phyloP scores from a whole-genome alignment of 2,329 filamentous ascomycete species.

The Leptographium lundbergii region DNA sequence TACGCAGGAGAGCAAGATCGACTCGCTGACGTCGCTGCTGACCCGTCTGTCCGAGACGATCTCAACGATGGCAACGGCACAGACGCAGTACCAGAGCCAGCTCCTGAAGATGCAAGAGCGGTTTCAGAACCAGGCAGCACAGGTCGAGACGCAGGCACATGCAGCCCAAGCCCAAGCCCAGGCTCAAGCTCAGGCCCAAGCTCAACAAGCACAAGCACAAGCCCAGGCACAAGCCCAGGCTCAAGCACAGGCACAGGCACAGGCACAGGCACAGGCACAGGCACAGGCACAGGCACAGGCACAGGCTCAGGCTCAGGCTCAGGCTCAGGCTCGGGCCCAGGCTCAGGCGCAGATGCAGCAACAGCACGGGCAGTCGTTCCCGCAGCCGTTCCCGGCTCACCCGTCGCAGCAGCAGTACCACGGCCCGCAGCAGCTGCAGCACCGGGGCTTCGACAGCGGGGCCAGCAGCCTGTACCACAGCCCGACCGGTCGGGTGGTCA shows the following conservation, averaged over 20 bases:
- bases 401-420: slow-evolving; percentile 8
- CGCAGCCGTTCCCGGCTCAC: slow-evolving; percentile 13
- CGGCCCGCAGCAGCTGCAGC: slow-evolving; percentile 1
- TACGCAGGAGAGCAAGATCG: slow-evolving; percentile 51
- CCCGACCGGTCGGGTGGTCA: slow-evolving; percentile 2
- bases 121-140: not conserved
- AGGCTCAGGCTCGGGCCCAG: slow-evolving; percentile 7
- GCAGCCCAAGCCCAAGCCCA: not conserved
- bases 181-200: not conserved
- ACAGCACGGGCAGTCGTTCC: slow-evolving; percentile 4
- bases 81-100: slow-evolving; percentile 55
- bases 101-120: slow-evolving; percentile 38
- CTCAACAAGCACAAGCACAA: slow-evolving; percentile 4
- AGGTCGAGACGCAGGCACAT: not conserved
- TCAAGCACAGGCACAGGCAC: slow-evolving; percentile 15
- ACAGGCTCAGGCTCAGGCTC: slow-evolving; percentile 16
- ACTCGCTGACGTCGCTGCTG: slow-evolving; percentile 56
- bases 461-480: slow-evolving; percentile 3
- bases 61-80: slow-evolving; percentile 54
- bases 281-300: slow-evolving; percentile 3
- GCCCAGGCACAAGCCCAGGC: slow-evolving; percentile 1
- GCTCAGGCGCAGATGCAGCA: slow-evolving; percentile 9
- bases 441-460: slow-evolving; percentile 3
- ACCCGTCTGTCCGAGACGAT: slow-evolving; percentile 56
- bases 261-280: slow-evolving; percentile 12